phyloP scores from a whole-genome alignment of 2,329 filamentous ascomycete species.

The Graphiopsis chlorocephala region DNA sequence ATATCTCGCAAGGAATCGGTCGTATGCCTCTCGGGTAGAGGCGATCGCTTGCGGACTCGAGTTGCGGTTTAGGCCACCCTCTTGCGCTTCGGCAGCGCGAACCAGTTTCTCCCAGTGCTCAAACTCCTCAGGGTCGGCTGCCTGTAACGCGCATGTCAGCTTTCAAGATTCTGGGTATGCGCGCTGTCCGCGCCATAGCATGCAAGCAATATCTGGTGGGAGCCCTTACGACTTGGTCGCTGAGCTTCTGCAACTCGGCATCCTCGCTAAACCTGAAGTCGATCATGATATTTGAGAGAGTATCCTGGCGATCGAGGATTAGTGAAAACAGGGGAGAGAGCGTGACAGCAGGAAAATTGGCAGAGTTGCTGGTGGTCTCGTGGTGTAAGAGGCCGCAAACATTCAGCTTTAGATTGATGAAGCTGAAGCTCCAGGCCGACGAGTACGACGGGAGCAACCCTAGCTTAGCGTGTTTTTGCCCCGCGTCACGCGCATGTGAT shows the following conservation, averaged over 20 bases:
- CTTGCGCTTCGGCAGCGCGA: slow-evolving; percentile 74
- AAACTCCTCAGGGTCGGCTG: slow-evolving; percentile 80
- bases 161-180: not conserved
- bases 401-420: slow-evolving; percentile 1
- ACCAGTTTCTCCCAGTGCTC: slow-evolving; percentile 94
- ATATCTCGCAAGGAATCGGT: slow-evolving; percentile 90
- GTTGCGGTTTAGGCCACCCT: slow-evolving; percentile 93
- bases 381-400: not conserved
- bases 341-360: not conserved
- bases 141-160: slow-evolving; percentile 38
- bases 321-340: no score
- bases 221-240: slow-evolving; percentile 29
- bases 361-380: not conserved
- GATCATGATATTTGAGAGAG: no score
- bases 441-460: not conserved
- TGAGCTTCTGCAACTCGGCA: slow-evolving; percentile 31
- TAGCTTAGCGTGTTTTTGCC: not conserved
- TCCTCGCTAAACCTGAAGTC: slow-evolving; percentile 35
- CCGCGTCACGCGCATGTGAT: not conserved
- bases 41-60: slow-evolving; percentile 92
- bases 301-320: no score
- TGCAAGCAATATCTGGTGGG: not conserved
- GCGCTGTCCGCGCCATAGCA: not conserved
- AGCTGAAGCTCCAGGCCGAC: slow-evolving; percentile 5
- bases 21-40: slow-evolving; percentile 81